Percentiles rank a stretch among this genome's conserved stretches.
Conservation (phyloP, 768 basidiomycete genomes). For the Amanita jacksonii region DNA sequence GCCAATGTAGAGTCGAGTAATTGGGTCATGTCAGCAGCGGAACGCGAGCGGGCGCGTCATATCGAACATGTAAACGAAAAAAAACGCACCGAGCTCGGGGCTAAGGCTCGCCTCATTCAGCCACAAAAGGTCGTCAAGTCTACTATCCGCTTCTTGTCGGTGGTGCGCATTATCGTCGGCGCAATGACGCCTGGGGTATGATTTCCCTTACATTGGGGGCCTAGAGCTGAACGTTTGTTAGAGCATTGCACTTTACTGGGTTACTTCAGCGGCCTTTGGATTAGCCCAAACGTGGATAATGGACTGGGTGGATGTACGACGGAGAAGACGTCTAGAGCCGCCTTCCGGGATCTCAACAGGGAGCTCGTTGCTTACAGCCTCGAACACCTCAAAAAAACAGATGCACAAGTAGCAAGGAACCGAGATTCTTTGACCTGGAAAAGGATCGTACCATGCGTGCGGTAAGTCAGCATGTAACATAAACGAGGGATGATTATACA, state of each 20-base stretch:
- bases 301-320: constrained; percentile 49
- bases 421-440: no score
- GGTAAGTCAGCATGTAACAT: constrained; percentile 10
- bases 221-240: constrained; percentile 18
- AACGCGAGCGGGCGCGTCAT: constrained; percentile 38
- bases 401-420: no score
- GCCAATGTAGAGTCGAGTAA: constrained; percentile 71
- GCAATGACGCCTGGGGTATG: constrained; percentile 65
- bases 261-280: constrained; percentile 66
- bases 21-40: constrained; percentile 59
- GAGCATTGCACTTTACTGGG: constrained; percentile 71
- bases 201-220: constrained; percentile 9
- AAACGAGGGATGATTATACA: constrained; percentile 54
- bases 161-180: constrained; percentile 59
- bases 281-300: constrained; percentile 67
- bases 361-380: no score
- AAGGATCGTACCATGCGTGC: neutral
- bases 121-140: constrained; percentile 42
- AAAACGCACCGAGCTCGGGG: constrained; percentile 33
- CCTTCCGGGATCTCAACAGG: no score
- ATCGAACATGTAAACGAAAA: constrained; percentile 40
- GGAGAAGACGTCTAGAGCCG: constrained; percentile 18
- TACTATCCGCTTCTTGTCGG: constrained; percentile 43
- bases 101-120: constrained; percentile 28
- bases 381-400: no score